Base-by-base conservation (phyloP, 768 basidiomycete genomes). In the Jaapia argillacea region DNA sequence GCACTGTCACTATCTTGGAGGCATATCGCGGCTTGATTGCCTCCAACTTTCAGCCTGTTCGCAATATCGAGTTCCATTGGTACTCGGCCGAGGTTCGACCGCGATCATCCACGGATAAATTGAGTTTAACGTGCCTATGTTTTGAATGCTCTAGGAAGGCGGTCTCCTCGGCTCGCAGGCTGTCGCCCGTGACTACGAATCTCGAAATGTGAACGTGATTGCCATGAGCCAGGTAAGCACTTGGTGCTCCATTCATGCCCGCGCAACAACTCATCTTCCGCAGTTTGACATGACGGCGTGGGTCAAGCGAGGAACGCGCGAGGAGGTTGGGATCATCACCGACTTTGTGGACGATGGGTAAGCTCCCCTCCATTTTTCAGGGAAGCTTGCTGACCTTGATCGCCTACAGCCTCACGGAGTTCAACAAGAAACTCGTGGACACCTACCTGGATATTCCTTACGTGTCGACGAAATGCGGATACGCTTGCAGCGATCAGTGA, bases 221-320 rank as follows among this genome's bases (percentile, higher is more conserved):
- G 86, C 82, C 40, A 89, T 89, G 85, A 80, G 80, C 55, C 87
- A 89, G 71, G 84, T 85, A 59, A 33, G 51, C 46, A 18, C 31
- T 20, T 47, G 40, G n/a, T 13, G 4, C 4, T 43, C 16, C 36
- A 16, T 36, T 39, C 31, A 39, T 42, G 46, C 16, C 40, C n/a
- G 18, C 44, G 27, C 41, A 20, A 33, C 42, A 31, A 51, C 44
- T 46, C 33, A 41, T 21, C 12, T 41, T 36, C 39, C n/a, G 40
- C 52, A 87, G 85, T 86, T 84, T 55, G 87, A 90, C 58, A 90
- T 90, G 88, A 91, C 88, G 18, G 88, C 88, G 44, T 96, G 90
- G 90, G 86, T 94, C 48, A 90, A 90, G 74, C 56, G 58, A 44
- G 74, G 73, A 10, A 71, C 71, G 10, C 56, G 75, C 68, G 70